These are phyloP conservation scores for Geosmithia putterillii DNA, from an alignment of 2,329 filamentous ascomycete genomes.

Conservation along the genomic window DNA sequence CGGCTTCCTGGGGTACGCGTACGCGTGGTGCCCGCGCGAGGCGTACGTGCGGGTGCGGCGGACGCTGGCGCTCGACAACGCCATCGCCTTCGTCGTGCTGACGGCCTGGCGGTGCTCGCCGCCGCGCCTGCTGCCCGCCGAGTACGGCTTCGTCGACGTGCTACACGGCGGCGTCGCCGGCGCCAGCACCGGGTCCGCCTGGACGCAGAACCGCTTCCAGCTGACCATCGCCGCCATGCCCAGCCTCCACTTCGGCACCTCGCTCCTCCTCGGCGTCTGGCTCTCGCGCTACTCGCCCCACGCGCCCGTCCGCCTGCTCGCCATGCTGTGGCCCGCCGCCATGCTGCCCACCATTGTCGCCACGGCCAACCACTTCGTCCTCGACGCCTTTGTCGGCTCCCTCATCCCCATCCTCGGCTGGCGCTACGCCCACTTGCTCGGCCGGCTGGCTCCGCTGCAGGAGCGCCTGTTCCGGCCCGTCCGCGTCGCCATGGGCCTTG, in stretches of 20 bases:
- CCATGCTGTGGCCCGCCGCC: constrained; percentile 26
- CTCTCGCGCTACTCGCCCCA: constrained; percentile 26
- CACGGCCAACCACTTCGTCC: constrained; percentile 25
- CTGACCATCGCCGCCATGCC: constrained; percentile 37
- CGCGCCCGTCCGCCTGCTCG: constrained; percentile 17
- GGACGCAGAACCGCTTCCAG: constrained; percentile 32
- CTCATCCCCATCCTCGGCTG: constrained; percentile 20
- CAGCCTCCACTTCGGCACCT: constrained; percentile 31
- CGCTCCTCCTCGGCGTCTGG: constrained; percentile 20
- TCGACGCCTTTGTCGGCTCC: constrained; percentile 21
- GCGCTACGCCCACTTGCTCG: constrained; percentile 13
- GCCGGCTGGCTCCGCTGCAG: constrained; percentile 14
- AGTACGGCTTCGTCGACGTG: constrained; percentile 34
- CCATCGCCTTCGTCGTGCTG: constrained; percentile 32
- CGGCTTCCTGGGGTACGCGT: constrained; percentile 32
- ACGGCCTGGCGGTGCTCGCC: constrained; percentile 34
- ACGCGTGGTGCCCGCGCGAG: constrained; percentile 26
- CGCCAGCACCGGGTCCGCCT: constrained; percentile 9
- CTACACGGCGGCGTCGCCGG: constrained; percentile 15
- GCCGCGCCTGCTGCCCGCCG: constrained; percentile 29
- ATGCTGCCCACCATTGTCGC: constrained; percentile 28
- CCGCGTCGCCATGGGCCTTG: background rate
- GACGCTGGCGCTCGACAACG: constrained; percentile 33
- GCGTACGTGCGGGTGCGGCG: constrained; percentile 29
- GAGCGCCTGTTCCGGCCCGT: constrained; percentile 13